phyloP scores from a whole-genome alignment of 345 rosid genomes.

The Pseudoturritis turrita region DNA sequence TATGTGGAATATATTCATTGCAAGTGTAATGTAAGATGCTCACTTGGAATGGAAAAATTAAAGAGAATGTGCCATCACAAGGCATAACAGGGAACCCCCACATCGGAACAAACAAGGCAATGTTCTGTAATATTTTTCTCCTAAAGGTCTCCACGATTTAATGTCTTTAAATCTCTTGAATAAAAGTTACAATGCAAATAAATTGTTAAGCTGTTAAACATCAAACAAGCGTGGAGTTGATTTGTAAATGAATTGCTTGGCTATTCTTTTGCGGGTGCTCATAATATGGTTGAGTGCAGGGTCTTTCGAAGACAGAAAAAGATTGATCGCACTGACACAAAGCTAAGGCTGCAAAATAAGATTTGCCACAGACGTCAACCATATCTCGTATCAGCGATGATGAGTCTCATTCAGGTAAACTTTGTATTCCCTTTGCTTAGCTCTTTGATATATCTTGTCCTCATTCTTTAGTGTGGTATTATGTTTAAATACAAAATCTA shows the following conservation, averaged over 20 bases:
- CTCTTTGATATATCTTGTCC: too few species aligned
- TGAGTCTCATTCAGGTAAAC: conserved; percentile 88
- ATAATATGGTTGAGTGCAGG: conserved; percentile 82
- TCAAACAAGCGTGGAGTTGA: background rate
- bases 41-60: conserved; percentile 96
- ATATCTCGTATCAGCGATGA: conserved; percentile 78
- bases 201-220: background rate
- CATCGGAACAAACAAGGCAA: conserved; percentile 92
- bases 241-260: conserved; percentile 22
- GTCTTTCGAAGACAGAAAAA: conserved; percentile 76
- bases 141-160: conserved; percentile 70
- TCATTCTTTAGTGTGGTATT: too few species aligned
- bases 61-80: conserved; percentile 83
- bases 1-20: background rate
- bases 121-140: conserved; percentile 75
- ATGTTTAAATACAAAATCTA: too few species aligned
- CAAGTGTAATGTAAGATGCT: background rate
- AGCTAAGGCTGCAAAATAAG: conserved; percentile 80
- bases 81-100: conserved; percentile 81
- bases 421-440: background rate
- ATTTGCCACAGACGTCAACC: conserved; percentile 13
- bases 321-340: conserved; percentile 93
- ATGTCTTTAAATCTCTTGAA: conserved; percentile 13
- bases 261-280: conserved; percentile 65
- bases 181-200: background rate